These are phyloP conservation scores for Plectosphaerella sp. DNA, from an alignment of 2,329 filamentous ascomycete genomes.

Conservation along the genomic window DNA sequence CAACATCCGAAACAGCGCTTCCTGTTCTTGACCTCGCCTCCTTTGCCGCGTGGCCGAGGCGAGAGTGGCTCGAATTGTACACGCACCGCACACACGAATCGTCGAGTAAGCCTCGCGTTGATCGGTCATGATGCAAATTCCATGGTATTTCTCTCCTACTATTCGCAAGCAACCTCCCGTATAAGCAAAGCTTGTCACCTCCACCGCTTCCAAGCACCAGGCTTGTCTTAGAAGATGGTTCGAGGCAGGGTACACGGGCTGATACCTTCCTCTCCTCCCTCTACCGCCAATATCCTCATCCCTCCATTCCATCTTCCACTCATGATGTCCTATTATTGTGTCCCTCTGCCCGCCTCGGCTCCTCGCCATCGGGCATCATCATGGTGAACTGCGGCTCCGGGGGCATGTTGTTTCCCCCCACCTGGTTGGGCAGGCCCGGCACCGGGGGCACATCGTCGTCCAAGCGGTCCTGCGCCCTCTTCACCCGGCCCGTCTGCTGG, in stretches of 20 bases:
- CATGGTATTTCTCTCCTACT: no score
- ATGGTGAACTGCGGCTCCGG: constrained; percentile 42
- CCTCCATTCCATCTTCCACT: not conserved
- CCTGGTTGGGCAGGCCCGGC: constrained; percentile 26
- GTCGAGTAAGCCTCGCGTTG: no score
- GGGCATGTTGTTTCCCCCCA: constrained; percentile 29
- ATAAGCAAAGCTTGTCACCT: not conserved
- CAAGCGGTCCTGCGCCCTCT: constrained; percentile 34
- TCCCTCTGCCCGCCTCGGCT: constrained; percentile 35
- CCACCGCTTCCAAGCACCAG: constrained; percentile 10
- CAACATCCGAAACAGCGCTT: no score
- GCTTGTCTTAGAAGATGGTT: constrained; percentile 5
- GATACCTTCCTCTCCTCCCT: not conserved
- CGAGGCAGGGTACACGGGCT: not conserved
- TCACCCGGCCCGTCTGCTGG: constrained; percentile 54
- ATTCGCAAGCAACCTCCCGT: no score
- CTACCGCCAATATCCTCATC: not conserved
- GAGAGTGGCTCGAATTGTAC: no score
- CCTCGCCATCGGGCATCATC: constrained; percentile 48
- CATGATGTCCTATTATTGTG: not conserved
- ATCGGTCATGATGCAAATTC: no score
- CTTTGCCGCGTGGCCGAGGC: no score
- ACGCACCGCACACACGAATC: no score
- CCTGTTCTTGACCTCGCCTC: no score
- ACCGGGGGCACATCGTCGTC: constrained; percentile 31